These are phyloP conservation scores for Pleurotus citrinopileatus DNA, from an alignment of 768 basidiomycete genomes.

Conservation along the genomic window DNA sequence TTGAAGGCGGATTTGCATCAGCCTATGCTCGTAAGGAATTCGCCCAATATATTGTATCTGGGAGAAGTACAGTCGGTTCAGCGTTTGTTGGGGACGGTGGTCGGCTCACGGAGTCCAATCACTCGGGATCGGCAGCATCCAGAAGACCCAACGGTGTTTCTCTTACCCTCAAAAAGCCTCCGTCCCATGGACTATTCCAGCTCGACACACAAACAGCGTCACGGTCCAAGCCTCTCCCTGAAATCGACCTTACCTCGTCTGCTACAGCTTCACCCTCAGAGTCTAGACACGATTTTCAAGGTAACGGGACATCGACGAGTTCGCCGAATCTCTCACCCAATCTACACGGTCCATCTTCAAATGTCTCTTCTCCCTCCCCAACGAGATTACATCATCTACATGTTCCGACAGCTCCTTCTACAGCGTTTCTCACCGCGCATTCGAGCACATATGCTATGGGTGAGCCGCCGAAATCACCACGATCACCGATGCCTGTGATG, in stretches of 20 bases:
- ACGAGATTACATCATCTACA: conserved; percentile 10
- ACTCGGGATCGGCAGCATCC: too few species aligned
- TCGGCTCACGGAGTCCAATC: too few species aligned
- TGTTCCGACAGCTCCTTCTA: not conserved
- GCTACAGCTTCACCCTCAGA: conserved; percentile 30
- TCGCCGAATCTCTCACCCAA: not conserved
- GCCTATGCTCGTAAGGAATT: conserved; percentile 33
- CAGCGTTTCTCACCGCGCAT: not conserved
- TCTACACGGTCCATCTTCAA: not conserved
- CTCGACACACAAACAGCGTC: conserved; percentile 59
- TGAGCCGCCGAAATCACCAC: conserved; percentile 19
- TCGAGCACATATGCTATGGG: conserved; percentile 6
- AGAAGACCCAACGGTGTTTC: too few species aligned
- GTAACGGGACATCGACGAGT: too few species aligned
- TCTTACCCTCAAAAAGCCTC: conserved; percentile 5
- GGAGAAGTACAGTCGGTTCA: not conserved
- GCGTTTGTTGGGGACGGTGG: not conserved
- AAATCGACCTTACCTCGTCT: conserved; percentile 50
- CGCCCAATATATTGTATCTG: too few species aligned
- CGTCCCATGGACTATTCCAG: conserved; percentile 55
- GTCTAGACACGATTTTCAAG: not conserved
- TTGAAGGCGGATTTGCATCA: conserved; percentile 67
- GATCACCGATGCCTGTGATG: conserved; percentile 58
- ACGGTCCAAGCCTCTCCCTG: conserved; percentile 48
- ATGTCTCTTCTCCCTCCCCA: conserved; percentile 7